Percentiles rank a stretch among this genome's conserved stretches.
Evolutionary conservation across 768 basidiomycete genomes (phyloP).

Genomic region (Xanthoconium purpureum): DNA sequence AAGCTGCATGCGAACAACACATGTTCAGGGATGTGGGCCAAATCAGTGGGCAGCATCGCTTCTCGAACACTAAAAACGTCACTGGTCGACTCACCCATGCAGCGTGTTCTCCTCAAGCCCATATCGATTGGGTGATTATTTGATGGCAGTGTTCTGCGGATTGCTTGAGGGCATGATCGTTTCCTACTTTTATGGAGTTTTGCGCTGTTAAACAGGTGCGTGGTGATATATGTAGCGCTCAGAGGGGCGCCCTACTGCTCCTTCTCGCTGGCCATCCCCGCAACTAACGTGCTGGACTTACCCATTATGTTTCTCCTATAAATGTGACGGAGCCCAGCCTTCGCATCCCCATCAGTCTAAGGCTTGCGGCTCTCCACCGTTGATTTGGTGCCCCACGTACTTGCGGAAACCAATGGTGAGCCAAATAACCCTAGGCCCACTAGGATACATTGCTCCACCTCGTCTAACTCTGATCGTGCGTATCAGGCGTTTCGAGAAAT

Average conservation of each 20-base stretch:
- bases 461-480: neutral
- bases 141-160: conserved; percentile 4
- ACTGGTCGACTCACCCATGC: conserved; percentile 14
- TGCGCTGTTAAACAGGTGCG: neutral
- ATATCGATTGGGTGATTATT: conserved; percentile 13
- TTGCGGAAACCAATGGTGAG: conserved; percentile 12
- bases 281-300: neutral
- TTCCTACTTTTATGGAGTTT: conserved; percentile 4
- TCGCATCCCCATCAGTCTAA: neutral
- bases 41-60: conserved; percentile 2
- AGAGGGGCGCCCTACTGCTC: neutral
- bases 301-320: conserved; percentile 11
- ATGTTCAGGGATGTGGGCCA: conserved; percentile 13
- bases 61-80: conserved; percentile 10
- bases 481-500: conserved; percentile 14
- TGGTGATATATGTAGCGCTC: conserved; percentile 15
- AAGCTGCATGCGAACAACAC: conserved; percentile 9
- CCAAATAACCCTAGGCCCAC: neutral
- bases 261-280: neutral
- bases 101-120: conserved; percentile 10
- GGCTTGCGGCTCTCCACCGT: neutral
- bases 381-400: neutral
- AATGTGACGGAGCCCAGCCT: conserved; percentile 4
- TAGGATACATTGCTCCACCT: neutral
- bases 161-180: neutral